These are phyloP conservation scores for Naganishia vaughanmartiniae DNA, from an alignment of 768 basidiomycete genomes.

Conservation along the genomic window DNA sequence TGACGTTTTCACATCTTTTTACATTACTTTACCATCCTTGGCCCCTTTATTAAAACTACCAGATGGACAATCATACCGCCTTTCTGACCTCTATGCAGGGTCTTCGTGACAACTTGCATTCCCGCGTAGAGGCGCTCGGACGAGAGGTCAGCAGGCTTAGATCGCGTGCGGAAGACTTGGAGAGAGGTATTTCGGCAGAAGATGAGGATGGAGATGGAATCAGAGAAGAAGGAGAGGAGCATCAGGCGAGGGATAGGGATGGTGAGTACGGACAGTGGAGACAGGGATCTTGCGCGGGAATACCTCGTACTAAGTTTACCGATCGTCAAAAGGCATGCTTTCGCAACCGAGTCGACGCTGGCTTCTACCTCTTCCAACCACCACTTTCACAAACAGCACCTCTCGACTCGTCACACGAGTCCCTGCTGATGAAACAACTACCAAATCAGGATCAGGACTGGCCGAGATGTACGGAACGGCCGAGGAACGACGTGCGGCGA, in stretches of 20 bases:
- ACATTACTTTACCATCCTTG: too few species aligned
- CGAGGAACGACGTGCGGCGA: slow-evolving; percentile 1
- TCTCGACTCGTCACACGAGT: neutral
- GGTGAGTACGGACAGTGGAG: neutral
- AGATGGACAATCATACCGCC: too few species aligned
- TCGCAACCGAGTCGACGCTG: neutral
- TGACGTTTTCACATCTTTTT: too few species aligned
- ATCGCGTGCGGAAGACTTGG: slow-evolving; percentile 13
- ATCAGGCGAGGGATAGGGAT: neutral
- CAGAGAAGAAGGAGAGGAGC: neutral
- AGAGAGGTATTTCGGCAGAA: slow-evolving; percentile 4
- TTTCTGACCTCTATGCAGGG: slow-evolving; percentile 13
- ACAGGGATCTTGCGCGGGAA: neutral
- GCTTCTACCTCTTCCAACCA: neutral
- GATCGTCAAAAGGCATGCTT: neutral
- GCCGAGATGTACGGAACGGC: slow-evolving; percentile 23
- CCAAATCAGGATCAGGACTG: slow-evolving; percentile 11
- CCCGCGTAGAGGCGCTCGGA: slow-evolving; percentile 55
- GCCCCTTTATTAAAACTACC: too few species aligned
- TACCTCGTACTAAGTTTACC: neutral
- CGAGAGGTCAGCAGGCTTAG: slow-evolving; percentile 42
- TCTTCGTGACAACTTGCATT: slow-evolving; percentile 51
- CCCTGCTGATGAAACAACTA: neutral
- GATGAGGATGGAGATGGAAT: neutral
- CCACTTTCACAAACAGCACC: neutral